phyloP scores from a whole-genome alignment of 140 eudicot genomes.

The Flaveria floridana region DNA sequence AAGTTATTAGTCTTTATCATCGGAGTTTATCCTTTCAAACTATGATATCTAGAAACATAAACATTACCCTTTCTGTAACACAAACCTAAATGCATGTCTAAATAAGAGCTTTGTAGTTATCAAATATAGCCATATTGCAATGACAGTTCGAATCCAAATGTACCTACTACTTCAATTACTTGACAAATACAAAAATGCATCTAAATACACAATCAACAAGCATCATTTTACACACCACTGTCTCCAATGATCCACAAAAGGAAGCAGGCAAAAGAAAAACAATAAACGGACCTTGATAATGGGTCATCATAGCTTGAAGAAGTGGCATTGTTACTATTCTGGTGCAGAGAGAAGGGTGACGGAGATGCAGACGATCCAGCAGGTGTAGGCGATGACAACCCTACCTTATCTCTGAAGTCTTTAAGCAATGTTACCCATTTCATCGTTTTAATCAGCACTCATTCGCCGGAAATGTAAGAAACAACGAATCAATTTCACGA shows the following conservation, averaged over 20 bases:
- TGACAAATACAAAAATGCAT: conserved; percentile 1
- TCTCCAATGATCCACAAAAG: not conserved
- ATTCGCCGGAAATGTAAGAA: conserved; percentile 34
- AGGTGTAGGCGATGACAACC: conserved; percentile 44
- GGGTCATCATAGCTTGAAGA: conserved; percentile 38
- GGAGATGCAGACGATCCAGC: conserved; percentile 40
- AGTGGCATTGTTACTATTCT: conserved; percentile 33
- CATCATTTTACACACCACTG: not conserved
- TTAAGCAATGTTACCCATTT: conserved; percentile 89
- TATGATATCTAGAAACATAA: not conserved
- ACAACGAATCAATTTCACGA: conserved; percentile 32
- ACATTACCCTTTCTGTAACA: not conserved
- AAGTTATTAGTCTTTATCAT: conserved; percentile 9
- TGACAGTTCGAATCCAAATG: conserved; percentile 7
- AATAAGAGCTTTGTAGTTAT: not conserved
- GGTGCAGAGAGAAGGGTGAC: conserved; percentile 27
- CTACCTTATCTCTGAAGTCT: conserved; percentile 84
- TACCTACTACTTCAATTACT: conserved; percentile 19
- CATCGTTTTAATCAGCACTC: conserved; percentile 69
- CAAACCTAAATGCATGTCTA: not conserved
- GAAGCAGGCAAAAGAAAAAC: not conserved
- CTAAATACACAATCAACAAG: not conserved
- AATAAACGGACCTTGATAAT: conserved; percentile 38
- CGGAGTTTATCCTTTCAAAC: not conserved
- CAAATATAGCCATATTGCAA: not conserved